Conservation (phyloP, 1,284 basidiomycete genomes). For the Sporisorium scitamineum region DNA sequence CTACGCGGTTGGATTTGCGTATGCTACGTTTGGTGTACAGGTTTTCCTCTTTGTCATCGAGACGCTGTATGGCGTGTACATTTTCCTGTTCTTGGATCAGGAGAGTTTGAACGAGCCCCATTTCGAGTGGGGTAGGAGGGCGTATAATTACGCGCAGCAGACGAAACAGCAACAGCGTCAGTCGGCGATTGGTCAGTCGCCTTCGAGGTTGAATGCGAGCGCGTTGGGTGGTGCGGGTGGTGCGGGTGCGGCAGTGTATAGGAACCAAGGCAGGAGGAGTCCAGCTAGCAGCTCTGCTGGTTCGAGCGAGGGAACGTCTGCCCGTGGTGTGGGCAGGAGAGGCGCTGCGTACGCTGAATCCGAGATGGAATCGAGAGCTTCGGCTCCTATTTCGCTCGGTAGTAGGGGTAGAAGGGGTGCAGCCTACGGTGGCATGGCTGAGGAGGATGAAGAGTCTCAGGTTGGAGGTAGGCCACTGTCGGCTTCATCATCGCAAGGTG, state of each 20-base stretch:
- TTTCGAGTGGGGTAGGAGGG: slow-evolving; percentile 66
- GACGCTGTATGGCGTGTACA: slow-evolving; percentile 61
- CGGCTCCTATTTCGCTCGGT: slow-evolving; percentile 51
- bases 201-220: neutral
- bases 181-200: slow-evolving; percentile 20
- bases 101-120: slow-evolving; percentile 72
- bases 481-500: slow-evolving; percentile 6
- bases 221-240: slow-evolving; percentile 20
- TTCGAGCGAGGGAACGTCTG: slow-evolving; percentile 10
- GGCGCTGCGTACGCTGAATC: slow-evolving; percentile 58
- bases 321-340: slow-evolving; percentile 34
- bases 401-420: slow-evolving; percentile 53
- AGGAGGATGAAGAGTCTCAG: slow-evolving; percentile 46
- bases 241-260: slow-evolving; percentile 20
- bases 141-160: slow-evolving; percentile 62
- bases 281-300: slow-evolving; percentile 12
- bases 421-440: slow-evolving; percentile 49
- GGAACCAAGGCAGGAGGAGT: slow-evolving; percentile 22
- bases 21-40: slow-evolving; percentile 69
- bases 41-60: slow-evolving; percentile 63
- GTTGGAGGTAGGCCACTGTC: slow-evolving; percentile 26
- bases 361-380: slow-evolving; percentile 41
- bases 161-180: slow-evolving; percentile 23
- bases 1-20: slow-evolving; percentile 67
- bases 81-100: slow-evolving; percentile 69